Percentiles rank a stretch among this genome's conserved stretches.
phyloP scores from a whole-genome alignment of 306 rosid species.

The Cicer cuneatum region DNA sequence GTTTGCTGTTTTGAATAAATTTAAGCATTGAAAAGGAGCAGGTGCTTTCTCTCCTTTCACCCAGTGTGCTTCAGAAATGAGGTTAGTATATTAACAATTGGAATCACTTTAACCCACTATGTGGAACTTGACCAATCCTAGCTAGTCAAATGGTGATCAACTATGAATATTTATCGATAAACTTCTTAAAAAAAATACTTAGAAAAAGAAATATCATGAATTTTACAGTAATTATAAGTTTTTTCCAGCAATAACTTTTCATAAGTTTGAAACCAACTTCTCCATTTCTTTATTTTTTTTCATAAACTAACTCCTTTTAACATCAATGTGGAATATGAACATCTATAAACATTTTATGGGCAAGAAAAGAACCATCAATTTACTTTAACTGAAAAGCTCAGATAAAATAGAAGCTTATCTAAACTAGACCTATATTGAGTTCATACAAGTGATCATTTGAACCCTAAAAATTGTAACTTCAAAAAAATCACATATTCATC shows the following conservation, averaged over 20 bases:
- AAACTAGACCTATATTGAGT: not conserved
- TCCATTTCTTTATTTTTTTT: no score
- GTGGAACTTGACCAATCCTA: not conserved
- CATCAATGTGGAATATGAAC: not conserved
- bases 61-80: not conserved
- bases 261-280: no score
- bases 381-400: no score
- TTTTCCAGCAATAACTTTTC: no score
- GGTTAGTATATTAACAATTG: not conserved
- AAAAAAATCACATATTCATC: no score
- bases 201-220: not conserved
- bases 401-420: not conserved
- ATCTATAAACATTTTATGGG: no score
- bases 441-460: no score
- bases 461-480: no score
- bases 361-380: not conserved
- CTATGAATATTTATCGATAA: not conserved
- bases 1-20: not conserved
- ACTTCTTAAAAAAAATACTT: not conserved
- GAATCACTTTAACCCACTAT: not conserved
- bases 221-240: no score
- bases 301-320: no score
- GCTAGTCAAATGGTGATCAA: not conserved
- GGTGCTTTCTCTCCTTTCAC: conserved; percentile 20
- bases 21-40: not conserved